Percentiles rank a stretch among this genome's conserved stretches.
These are phyloP conservation scores for Nyctanthes arbortristis DNA, from an alignment of 257 asterid genomes.

Conservation along the genomic window DNA sequence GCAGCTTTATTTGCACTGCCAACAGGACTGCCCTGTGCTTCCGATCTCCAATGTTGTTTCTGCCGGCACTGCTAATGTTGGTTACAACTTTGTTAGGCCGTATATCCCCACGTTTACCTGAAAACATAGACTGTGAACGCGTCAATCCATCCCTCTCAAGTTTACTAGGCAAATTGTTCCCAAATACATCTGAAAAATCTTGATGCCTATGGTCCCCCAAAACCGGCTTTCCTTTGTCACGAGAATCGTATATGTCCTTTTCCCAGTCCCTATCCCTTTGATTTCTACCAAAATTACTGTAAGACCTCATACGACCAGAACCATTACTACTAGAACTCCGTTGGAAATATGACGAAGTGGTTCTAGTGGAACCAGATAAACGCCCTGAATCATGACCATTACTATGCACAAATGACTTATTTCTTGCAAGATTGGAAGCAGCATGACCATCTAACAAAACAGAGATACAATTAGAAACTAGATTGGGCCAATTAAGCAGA, in stretches of 20 bases:
- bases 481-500: background rate
- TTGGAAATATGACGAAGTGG: slow-evolving; percentile 52
- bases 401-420: slow-evolving; percentile 50
- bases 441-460: slow-evolving; percentile 51
- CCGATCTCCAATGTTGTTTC: slow-evolving; percentile 33
- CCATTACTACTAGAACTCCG: slow-evolving; percentile 65
- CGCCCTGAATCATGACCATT: slow-evolving; percentile 50
- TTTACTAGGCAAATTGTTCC: slow-evolving; percentile 30
- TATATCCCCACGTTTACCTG: slow-evolving; percentile 41
- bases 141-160: slow-evolving; percentile 37
- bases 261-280: slow-evolving; percentile 57
- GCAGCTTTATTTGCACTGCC: slow-evolving; percentile 41
- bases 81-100: slow-evolving; percentile 41
- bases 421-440: slow-evolving; percentile 46
- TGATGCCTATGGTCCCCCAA: slow-evolving; percentile 33
- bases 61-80: slow-evolving; percentile 22
- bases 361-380: slow-evolving; percentile 55
- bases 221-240: slow-evolving; percentile 41
- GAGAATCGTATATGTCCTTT: slow-evolving; percentile 46
- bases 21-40: slow-evolving; percentile 33
- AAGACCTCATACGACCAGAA: slow-evolving; percentile 50
- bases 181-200: slow-evolving; percentile 35
- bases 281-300: slow-evolving; percentile 60
- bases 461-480: slow-evolving; percentile 23
- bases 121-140: slow-evolving; percentile 49